Percentiles rank a stretch among this genome's conserved stretches.
phyloP scores from a whole-genome alignment of 2,329 filamentous ascomycete genomes.

The Colletotrichum tropicale region DNA sequence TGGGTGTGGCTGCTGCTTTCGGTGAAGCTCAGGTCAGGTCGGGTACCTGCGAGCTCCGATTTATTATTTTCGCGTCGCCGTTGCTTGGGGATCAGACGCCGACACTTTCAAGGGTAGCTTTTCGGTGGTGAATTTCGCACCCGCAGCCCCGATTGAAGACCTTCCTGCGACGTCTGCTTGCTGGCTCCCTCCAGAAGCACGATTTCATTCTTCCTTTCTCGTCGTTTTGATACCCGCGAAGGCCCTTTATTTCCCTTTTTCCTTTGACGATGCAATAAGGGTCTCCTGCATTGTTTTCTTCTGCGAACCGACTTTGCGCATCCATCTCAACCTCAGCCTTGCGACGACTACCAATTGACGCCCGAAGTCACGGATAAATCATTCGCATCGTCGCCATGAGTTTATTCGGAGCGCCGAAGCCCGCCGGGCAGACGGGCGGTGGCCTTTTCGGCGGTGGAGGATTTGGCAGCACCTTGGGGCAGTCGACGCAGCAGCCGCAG shows the following conservation, averaged over 20 bases:
- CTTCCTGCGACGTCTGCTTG: neutral
- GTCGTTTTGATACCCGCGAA: neutral
- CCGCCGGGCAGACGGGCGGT: constrained; percentile 26
- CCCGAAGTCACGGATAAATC: neutral
- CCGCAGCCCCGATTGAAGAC: neutral
- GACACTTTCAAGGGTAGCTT: neutral
- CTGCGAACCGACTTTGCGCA: constrained; percentile 1
- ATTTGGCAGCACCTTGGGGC: constrained; percentile 35
- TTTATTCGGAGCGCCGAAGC: constrained; percentile 45
- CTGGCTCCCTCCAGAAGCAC: neutral
- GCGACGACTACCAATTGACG: neutral
- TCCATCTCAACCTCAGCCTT: neutral
- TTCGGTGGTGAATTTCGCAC: neutral
- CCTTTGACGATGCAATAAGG: constrained; percentile 6
- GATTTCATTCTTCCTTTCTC: neutral
- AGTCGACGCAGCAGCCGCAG: constrained; percentile 37
- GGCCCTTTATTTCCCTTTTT: neutral
- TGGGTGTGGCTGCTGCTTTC: constrained; percentile 4
- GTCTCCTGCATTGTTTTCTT: neutral
- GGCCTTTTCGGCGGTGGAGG: constrained; percentile 27
- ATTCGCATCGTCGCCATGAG: constrained; percentile 32
- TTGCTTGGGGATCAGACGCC: neutral
- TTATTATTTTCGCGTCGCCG: constrained; percentile 23
- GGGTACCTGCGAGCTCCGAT: constrained; percentile 16
- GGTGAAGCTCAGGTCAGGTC: constrained; percentile 14